These are phyloP conservation scores for Gossypioides kirkii DNA, from an alignment of 345 rosid species.

Conservation along the genomic window DNA sequence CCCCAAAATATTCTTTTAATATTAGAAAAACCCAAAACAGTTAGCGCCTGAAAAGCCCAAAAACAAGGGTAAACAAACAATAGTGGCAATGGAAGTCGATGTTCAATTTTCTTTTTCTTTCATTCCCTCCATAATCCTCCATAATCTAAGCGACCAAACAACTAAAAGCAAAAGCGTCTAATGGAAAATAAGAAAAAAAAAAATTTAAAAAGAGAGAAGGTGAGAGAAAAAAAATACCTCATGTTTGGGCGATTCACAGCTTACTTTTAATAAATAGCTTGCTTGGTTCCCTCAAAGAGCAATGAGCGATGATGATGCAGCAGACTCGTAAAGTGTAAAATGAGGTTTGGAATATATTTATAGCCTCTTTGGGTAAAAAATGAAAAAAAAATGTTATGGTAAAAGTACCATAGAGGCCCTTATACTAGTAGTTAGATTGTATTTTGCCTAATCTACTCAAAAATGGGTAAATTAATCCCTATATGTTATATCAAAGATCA, in stretches of 20 bases:
- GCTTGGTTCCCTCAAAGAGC: not conserved
- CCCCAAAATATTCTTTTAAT: not conserved
- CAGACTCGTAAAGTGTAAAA: not conserved
- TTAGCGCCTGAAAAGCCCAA: not conserved
- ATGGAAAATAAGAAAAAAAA: not conserved
- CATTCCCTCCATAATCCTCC: constrained; percentile 13
- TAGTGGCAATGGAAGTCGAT: not conserved
- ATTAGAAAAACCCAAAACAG: not conserved
- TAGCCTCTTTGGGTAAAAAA: too few relatives aligned
- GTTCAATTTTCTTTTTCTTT: not conserved
- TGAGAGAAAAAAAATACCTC: not conserved
- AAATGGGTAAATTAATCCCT: rapidly evolving
- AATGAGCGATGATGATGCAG: not conserved
- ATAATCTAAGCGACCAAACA: constrained; percentile 13
- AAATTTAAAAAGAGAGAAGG: too few relatives aligned
- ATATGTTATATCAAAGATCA: too few relatives aligned
- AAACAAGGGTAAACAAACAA: not conserved
- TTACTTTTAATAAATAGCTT: not conserved
- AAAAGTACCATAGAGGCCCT: too few relatives aligned
- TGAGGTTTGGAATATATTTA: not conserved
- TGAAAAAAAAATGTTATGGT: too few relatives aligned
- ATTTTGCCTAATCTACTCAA: too few relatives aligned
- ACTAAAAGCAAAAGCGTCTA: not conserved
- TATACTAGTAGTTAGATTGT: too few relatives aligned
- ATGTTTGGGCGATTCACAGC: not conserved